phyloP scores from a whole-genome alignment of 1,284 basidiomycete genomes.

The Cryptococcus depauperatus region DNA sequence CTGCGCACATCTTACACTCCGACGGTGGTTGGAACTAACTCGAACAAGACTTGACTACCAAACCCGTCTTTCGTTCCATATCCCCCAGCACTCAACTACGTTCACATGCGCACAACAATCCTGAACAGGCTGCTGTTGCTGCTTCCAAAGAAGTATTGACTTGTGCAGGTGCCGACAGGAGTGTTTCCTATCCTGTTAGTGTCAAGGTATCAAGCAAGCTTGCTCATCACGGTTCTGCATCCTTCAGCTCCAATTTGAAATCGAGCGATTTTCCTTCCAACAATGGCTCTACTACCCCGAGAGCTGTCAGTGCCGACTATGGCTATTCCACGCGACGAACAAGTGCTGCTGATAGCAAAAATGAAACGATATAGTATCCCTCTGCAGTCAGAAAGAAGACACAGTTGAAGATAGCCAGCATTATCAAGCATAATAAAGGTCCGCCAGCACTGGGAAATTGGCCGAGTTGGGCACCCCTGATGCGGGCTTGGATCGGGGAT shows the following conservation, averaged over 20 bases:
- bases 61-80: slow-evolving; percentile 40
- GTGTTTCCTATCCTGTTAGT: slow-evolving; percentile 18
- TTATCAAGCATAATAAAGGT: slow-evolving; percentile 13
- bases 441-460: too few relatives aligned
- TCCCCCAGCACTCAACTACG: slow-evolving; percentile 34
- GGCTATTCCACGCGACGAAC: not conserved
- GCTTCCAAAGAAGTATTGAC: slow-evolving; percentile 12
- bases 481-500: too few relatives aligned
- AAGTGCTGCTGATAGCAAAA: too few relatives aligned
- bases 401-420: slow-evolving; percentile 25
- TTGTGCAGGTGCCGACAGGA: slow-evolving; percentile 9
- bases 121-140: not conserved
- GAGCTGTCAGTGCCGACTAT: not conserved
- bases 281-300: too few relatives aligned
- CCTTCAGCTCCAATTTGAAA: slow-evolving; percentile 1
- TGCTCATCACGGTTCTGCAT: slow-evolving; percentile 15
- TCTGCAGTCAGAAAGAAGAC: slow-evolving; percentile 12
- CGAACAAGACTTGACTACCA: slow-evolving; percentile 22
- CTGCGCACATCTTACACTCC: slow-evolving; percentile 3
- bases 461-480: too few relatives aligned
- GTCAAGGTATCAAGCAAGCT: slow-evolving; percentile 15
- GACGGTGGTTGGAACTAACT: slow-evolving; percentile 35
- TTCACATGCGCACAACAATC: slow-evolving; percentile 23
- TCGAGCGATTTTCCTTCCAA: not conserved
- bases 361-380: slow-evolving; percentile 2